Base-by-base conservation (phyloP, 2,329 filamentous ascomycete genomes). In the Cyclaneusma minus region DNA sequence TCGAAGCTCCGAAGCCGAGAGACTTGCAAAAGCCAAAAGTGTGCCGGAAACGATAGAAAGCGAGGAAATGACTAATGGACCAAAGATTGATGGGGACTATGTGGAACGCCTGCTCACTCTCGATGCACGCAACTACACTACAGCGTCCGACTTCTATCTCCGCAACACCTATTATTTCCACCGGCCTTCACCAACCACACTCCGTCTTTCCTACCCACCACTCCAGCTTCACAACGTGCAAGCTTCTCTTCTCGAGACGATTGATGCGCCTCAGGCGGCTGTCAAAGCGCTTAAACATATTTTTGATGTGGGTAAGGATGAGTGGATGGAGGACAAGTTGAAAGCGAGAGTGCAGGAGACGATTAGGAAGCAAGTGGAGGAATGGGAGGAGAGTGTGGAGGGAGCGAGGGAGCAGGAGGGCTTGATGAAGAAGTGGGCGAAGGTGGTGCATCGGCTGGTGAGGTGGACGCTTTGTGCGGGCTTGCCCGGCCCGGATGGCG, bases 141-240 rank as follows among this genome's bases (percentile, higher is more conserved):
- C 55, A 10, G 55, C 68, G 0, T 34, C 48, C 4, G 55, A 65
- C 12, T 79, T 74, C 44, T 48, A 68, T 6, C 41, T 58, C 16
- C 57, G 63, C 17, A 68, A 71, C 42, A 44, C 49, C 15, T 65
- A 68, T 40, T 68, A 79, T 48, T 75, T 78, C 47, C 48, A 46
- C 2, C 42, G 52, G 5, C 48, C 37, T 23, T 41, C 23, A 27
- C 52, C 15, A 22, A 37, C 21, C 35, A 46, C 26, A 29, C 39
- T 21, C 16, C 20, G n/a, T 21, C 7, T 16, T 24, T 13, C 16
- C 23, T 7, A 16, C 13, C 10, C 9, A 28, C 13, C 17, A 28
- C 20, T 35, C 14, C 48, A 51, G 38, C 30, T 27, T 13, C 31
- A 41, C 6, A 24, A 27, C 15, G 21, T 37, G 20, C 10, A 32